phyloP scores from a whole-genome alignment of 352 stramenopile species.

The Peronospora farinosa region DNA sequence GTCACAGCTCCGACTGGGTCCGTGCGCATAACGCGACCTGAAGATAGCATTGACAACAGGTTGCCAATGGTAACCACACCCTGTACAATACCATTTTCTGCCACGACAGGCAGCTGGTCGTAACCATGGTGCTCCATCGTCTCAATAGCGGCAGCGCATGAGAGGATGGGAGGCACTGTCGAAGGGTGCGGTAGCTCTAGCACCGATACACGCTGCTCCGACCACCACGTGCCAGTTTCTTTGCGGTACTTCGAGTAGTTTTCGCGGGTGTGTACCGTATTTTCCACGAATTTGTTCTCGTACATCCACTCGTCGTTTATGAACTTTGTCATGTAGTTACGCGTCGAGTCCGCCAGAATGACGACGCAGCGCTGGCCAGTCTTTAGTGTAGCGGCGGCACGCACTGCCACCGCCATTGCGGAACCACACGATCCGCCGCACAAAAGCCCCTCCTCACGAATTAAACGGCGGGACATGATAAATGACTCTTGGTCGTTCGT shows the following conservation, averaged over 20 bases:
- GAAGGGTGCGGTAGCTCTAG: slow-evolving; percentile 72
- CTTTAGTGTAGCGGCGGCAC: slow-evolving; percentile 69
- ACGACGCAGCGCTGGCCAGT: slow-evolving; percentile 91
- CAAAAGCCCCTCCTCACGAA: slow-evolving; percentile 92
- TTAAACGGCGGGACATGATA: slow-evolving; percentile 90
- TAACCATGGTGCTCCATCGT: slow-evolving; percentile 90
- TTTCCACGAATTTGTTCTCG: slow-evolving; percentile 63
- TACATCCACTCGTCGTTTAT: slow-evolving; percentile 93
- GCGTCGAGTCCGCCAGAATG: slow-evolving; percentile 90
- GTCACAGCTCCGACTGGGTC: slow-evolving; percentile 85
- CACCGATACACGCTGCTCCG: slow-evolving; percentile 74
- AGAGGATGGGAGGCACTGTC: slow-evolving; percentile 79
- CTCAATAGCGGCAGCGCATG: slow-evolving; percentile 89
- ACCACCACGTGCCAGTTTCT: slow-evolving; percentile 88
- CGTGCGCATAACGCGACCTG: slow-evolving; percentile 72
- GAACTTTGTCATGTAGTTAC: slow-evolving; percentile 98
- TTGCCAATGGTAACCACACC: slow-evolving; percentile 95
- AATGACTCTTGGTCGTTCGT: slow-evolving; percentile 91
- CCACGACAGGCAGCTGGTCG: slow-evolving; percentile 70
- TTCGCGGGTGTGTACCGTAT: slow-evolving; percentile 58
- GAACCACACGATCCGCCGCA: slow-evolving; percentile 91
- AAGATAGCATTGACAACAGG: slow-evolving; percentile 87
- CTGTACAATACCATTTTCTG: slow-evolving; percentile 64
- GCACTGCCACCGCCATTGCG: slow-evolving; percentile 76
- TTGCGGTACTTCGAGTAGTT: slow-evolving; percentile 69